Conservation (phyloP, 2,329 filamentous ascomycete species). For the Aspergillus glaucus region DNA sequence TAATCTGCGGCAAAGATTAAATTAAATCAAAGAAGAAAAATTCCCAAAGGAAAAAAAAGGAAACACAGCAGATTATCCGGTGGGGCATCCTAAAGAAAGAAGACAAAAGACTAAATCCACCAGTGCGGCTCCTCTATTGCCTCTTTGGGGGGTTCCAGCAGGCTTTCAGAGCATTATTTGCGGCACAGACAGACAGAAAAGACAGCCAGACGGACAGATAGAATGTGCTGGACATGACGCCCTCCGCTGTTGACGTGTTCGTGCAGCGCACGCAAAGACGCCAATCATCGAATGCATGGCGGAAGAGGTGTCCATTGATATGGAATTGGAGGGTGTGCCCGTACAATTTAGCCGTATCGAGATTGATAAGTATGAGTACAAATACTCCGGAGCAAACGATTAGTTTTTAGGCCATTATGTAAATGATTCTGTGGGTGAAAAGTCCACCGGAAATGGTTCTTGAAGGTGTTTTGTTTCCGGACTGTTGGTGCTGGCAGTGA, state of each 20-base stretch:
- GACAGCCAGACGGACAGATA: background rate
- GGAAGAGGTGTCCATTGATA: conserved; percentile 1
- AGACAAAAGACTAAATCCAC: background rate
- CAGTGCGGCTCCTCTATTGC: background rate
- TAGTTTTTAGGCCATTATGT: background rate
- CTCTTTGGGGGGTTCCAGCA: background rate
- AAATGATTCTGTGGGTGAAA: background rate
- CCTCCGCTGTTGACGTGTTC: conserved; percentile 24
- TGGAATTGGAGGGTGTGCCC: background rate
- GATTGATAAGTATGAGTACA: too few species aligned
- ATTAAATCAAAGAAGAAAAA: background rate
- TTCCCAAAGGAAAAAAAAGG: background rate
- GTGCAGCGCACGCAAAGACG: conserved; percentile 11
- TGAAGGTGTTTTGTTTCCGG: background rate
- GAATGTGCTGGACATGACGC: conserved; percentile 6
- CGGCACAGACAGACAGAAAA: conserved; percentile 4
- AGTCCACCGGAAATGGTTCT: background rate
- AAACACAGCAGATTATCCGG: background rate
- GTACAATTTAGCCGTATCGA: background rate
- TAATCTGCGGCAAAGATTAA: background rate
- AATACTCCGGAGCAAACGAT: too few species aligned
- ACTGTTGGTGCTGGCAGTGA: background rate
- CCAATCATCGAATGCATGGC: conserved; percentile 16
- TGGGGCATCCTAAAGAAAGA: background rate
- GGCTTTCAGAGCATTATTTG: background rate